Conservation (phyloP, 192 early-diverging fungal genomes). For the Physocladia obscura region DNA sequence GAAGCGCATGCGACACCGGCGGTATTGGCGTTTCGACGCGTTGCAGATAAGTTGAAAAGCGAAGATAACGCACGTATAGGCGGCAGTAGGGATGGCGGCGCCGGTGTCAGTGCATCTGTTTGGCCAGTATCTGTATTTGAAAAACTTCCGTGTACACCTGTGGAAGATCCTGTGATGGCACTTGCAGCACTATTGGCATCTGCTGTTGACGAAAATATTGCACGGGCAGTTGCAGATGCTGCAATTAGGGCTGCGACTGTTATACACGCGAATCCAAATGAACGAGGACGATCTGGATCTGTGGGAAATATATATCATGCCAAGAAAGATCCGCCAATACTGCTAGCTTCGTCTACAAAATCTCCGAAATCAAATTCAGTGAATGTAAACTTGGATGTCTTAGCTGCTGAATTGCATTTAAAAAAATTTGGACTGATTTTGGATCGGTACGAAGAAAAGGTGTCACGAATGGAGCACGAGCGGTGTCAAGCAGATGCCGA, state of each 20-base stretch:
- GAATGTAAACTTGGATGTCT: constrained; percentile 32
- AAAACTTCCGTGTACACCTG: constrained; percentile 42
- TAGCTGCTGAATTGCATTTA: constrained; percentile 69
- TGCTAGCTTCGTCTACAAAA: not conserved
- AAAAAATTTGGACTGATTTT: constrained; percentile 89
- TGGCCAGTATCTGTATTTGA: constrained; percentile 32
- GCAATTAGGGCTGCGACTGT: no score
- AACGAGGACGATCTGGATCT: not conserved
- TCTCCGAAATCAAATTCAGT: constrained; percentile 36
- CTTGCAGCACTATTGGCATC: constrained; percentile 85
- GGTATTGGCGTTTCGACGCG: constrained; percentile 47
- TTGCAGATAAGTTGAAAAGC: not conserved
- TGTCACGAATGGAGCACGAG: constrained; percentile 81
- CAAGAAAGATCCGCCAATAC: not conserved
- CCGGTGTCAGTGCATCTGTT: not conserved
- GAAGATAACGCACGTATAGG: not conserved
- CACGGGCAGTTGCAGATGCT: constrained; percentile 81
- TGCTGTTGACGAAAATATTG: constrained; percentile 83
- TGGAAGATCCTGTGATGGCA: constrained; percentile 89
- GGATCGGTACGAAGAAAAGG: constrained; percentile 84
- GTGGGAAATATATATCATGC: not conserved
- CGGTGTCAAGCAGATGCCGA: constrained; percentile 35
- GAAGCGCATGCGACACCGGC: constrained; percentile 49
- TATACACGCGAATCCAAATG: not conserved
- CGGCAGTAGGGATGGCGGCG: not conserved